Evolutionary conservation across 495 filamentous ascomycete species (phyloP), one percentile per base, ranked within the genome.

Genomic region (Neurospora sp.): DNA sequence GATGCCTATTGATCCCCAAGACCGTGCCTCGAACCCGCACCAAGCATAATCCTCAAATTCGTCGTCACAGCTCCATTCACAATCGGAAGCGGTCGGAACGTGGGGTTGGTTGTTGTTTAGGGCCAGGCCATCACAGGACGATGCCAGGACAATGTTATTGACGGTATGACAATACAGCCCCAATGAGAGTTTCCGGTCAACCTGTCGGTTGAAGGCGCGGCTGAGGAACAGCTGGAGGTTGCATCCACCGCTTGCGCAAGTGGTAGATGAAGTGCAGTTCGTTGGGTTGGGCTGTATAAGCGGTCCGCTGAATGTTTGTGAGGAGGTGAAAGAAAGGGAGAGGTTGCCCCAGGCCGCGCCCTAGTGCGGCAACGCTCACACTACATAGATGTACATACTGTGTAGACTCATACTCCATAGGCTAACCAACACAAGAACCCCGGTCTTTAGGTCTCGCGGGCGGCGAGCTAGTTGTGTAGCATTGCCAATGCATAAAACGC

Each of bases 31-130:
- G 12, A 78, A 35, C 74, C 76, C 39, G 74, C 78, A 77, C 77
- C 80, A 76, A 62, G 77, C 73, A 77, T 72, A 75, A 42, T 60
- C 71, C 66, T 60, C 54, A 66, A 35, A 66, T 35, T 72, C 35
- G 62, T 77, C 14, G 73, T 78, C 77, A 78, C 79, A 73, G 75
- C 62, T 62, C 80, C 80, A 81, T 80, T 44, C 80, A 79, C 79
- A 77, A 31, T 35, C 42, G 39, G 66, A 35, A 9, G 27, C 39
- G 23, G 27, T 11, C 46, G 38, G 41, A 69, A 60, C 37, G 72
- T 39, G 70, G 73, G 73, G 72, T 40, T 39, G 74, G 72, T 40
- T 39, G 74, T 44, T 27, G 49, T 39, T 75, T 62, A 76, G 8
- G 44, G 42, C 60, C 18, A 39, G 18, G 44, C 71, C 76, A 76